Base-by-base conservation (phyloP, 1,284 basidiomycete genomes). In the Apiotrichum gracile region DNA sequence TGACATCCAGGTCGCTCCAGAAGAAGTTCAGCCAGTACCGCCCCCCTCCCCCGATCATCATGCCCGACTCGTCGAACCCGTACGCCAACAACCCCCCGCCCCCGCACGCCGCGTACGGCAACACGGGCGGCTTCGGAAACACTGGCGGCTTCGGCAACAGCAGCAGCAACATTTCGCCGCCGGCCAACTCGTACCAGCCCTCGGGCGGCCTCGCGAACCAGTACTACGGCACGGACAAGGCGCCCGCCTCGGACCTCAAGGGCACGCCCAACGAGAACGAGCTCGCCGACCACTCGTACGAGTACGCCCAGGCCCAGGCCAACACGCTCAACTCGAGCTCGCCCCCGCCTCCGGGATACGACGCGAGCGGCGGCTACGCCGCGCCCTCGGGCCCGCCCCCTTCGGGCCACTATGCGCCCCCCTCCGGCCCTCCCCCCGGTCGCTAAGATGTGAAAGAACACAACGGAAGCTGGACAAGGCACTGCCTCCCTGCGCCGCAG, bases 241-340 rank as follows among this genome's bases (percentile, higher is more conserved):
- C 29, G 19, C 25, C 43, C 16, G 43, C 43, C 19, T 21, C 43
- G 16, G 43, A 45, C 43, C 17, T 45, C 21, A 45, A 45, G 43
- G 21, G 14, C 27, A 53, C 51, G 19, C 26, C 54, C 6, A 46
- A 29, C 40, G 22, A 34, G 44, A 41, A 41, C 26, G 29, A 40
- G 39, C 33, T 52, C 19, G 51, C 44, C 7, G 39, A 46, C 47
- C 48, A 49, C 47, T 37, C 40, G 19, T 73, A 74, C 59, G 73
- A 74, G 56, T 73, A 70, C 65, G 61, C 63, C 48, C 70, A 72
- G 60, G 72, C 72, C 6, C 64, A 68, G 54, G 66, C 68, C 56
- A 39, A 33, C 24, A 48, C 47, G 19, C 34, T 24, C 40, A 38
- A 33, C 21, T 17, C 35, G 38, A 44, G 21, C 22, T 16, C 12